Base-by-base conservation (phyloP, 192 early-diverging fungal genomes). In the Coemansia erecta region DNA sequence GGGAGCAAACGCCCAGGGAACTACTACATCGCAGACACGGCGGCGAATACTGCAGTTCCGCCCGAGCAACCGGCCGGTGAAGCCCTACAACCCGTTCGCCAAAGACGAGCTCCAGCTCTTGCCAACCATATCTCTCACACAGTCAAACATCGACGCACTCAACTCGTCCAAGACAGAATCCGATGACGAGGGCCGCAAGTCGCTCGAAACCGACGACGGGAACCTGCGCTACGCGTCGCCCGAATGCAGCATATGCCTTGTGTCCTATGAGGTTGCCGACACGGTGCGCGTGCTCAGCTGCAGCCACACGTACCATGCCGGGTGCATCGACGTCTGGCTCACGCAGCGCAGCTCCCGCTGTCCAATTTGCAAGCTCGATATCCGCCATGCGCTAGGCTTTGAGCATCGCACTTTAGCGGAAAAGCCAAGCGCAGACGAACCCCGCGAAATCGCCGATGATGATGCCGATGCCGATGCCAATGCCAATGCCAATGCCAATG, bases 231-330 rank as follows among this genome's bases (percentile, higher is more conserved):
- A 84, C 24, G 79, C 81, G 5, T 66, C 73, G 28, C 60, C 64
- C 10, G 73, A 77, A 22, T 90, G 88, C 65, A 83, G 82, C 22
- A 77, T 90, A 31, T 90, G 88, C 60, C 60, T 89, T 44, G 63
- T 70, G 58, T 77, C 75, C 21, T 90, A 84, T 49, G 72, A 83
- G 58, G 51, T 55, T 0, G 80, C 77, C 26, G 86, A 86, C 33
- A 26, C 56, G n/a, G 67, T 86, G 24, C 81, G 89, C 8, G 76
- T 82, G 17, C 77, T 90, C 8, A 46, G 76, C 22, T 90, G 89
- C 54, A 63, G 58, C 9, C 89, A 90, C 57, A 68, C 68, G 24
- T 90, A 83, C 62, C 89, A 90, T 62, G 56, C 55, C 11, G 73
- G 73, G 9, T 90, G 89, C 59, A 73, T 90, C 39, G 89, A 89